Evolutionary conservation across 1,284 basidiomycete genomes (phyloP), one percentile per base, ranked within the genome.

Genomic region (Ustilago nuda): DNA sequence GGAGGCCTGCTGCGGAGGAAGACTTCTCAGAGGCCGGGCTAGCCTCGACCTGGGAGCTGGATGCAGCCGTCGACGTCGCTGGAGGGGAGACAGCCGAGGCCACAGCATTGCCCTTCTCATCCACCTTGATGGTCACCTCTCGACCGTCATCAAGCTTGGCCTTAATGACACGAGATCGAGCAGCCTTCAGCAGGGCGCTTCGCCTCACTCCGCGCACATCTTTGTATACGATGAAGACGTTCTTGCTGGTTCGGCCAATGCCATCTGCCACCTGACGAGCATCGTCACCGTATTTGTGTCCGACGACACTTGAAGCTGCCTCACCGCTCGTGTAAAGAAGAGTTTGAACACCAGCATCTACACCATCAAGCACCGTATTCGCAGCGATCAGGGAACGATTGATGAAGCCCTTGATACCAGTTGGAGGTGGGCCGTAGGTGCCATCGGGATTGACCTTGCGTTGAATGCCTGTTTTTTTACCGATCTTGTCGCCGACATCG

Each of bases 211-310:
- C 86, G 12, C 83, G 57, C 0, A 86, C 74, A 56, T 86, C 85
- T 15, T 81, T 76, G 64, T 86, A 86, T 6, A 85, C 78, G 37
- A 85, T 56, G 15, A 78, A 84, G 39, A 85, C 79, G 58, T 83
- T 84, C 63, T 69, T 67, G 30, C 76, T 72, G 5, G 80, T 71
- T 8, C 76, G 63, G 5, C 81, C 82, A 6, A 84, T 67, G 11
- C 76, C 69, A 36, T 83, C 77, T 1, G 81, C 80, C 0, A 86
- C 56, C 12, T 76, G 58, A 7, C 78, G 66, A 6, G 86, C 86
- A 36, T 87, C 86, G 9, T 77, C 61, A 8, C 86, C 86, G 52
- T 82, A 86, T 33, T 64, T 67, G 80, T 87, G 86, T 27, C 80
- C 79, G 1, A 87, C 83, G 7, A 87, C 84, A 27, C 77, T 61